These are phyloP conservation scores for Aciculosporium take DNA, from an alignment of 2,329 filamentous ascomycete species.

Conservation along the genomic window DNA sequence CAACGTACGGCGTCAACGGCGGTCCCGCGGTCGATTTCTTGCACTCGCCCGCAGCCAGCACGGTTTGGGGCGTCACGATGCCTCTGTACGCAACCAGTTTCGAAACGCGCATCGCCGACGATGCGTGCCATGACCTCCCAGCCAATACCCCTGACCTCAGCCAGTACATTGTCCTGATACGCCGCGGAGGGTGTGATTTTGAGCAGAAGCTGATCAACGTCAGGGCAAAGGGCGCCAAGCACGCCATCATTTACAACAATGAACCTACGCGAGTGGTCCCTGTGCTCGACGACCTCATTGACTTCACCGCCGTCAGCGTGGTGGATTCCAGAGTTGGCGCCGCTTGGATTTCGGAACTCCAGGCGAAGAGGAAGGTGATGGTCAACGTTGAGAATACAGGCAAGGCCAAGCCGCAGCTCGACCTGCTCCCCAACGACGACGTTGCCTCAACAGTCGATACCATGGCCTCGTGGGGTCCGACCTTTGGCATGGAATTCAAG, in stretches of 20 bases:
- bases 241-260: slow-evolving; percentile 49
- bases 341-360: slow-evolving; percentile 24
- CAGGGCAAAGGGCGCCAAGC: slow-evolving; percentile 35
- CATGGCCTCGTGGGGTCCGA: slow-evolving; percentile 46
- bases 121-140: slow-evolving; percentile 21
- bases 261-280: slow-evolving; percentile 16
- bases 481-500: slow-evolving; percentile 41
- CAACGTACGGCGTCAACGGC: slow-evolving; percentile 20
- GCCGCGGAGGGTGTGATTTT: slow-evolving; percentile 16
- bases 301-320: slow-evolving; percentile 16
- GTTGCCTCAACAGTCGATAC: slow-evolving; percentile 36
- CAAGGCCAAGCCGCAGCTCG: background rate
- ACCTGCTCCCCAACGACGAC: slow-evolving; percentile 5
- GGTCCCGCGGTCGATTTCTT: background rate
- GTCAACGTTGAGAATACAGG: background rate
- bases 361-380: slow-evolving; percentile 22
- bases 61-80: slow-evolving; percentile 5
- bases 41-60: background rate
- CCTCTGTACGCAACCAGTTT: slow-evolving; percentile 19
- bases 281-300: slow-evolving; percentile 13
- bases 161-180: slow-evolving; percentile 37
- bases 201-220: background rate
- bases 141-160: slow-evolving; percentile 36
- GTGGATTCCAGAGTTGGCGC: slow-evolving; percentile 28
- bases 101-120: slow-evolving; percentile 19